Conservation (phyloP, 106 monocot genomes). For the Acorus gramineus region DNA sequence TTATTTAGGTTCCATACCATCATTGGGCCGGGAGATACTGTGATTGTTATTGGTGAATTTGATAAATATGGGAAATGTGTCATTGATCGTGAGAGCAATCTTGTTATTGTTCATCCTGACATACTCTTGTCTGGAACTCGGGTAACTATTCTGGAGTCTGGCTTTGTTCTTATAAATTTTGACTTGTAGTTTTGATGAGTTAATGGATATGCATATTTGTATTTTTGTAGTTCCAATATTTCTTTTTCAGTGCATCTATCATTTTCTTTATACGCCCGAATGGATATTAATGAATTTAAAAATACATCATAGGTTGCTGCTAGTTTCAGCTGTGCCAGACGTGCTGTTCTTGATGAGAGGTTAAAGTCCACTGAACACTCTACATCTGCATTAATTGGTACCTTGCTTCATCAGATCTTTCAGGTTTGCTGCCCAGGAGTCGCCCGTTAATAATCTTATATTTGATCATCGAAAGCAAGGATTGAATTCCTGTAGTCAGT, state of each 20-base stretch:
- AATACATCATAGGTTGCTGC: constrained; percentile 65
- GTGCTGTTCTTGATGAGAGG: constrained; percentile 92
- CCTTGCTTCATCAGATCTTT: constrained; percentile 96
- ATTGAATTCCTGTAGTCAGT: neutral
- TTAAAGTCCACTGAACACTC: constrained; percentile 67
- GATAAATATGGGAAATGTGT: constrained; percentile 62
- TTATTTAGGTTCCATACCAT: constrained; percentile 68
- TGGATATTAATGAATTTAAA: constrained; percentile 11
- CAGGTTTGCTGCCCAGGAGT: constrained; percentile 43
- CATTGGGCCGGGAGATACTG: constrained; percentile 69
- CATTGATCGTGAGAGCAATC: constrained; percentile 50
- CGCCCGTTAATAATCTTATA: neutral
- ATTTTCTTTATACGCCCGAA: neutral
- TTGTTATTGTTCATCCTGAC: constrained; percentile 74
- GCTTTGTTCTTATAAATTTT: too few relatives aligned
- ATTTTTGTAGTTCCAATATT: neutral
- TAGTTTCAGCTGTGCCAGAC: constrained; percentile 81
- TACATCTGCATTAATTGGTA: constrained; percentile 66
- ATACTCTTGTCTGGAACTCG: constrained; percentile 87
- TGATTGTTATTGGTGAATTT: constrained; percentile 82
- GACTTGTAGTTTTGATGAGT: too few relatives aligned
- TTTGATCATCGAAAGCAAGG: neutral
- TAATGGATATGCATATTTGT: neutral
- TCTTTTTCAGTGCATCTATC: neutral
- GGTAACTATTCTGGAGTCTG: constrained; percentile 23